These are phyloP conservation scores for Eucalyptus tenuipes DNA, from an alignment of 345 rosid species.

Conservation along the genomic window DNA sequence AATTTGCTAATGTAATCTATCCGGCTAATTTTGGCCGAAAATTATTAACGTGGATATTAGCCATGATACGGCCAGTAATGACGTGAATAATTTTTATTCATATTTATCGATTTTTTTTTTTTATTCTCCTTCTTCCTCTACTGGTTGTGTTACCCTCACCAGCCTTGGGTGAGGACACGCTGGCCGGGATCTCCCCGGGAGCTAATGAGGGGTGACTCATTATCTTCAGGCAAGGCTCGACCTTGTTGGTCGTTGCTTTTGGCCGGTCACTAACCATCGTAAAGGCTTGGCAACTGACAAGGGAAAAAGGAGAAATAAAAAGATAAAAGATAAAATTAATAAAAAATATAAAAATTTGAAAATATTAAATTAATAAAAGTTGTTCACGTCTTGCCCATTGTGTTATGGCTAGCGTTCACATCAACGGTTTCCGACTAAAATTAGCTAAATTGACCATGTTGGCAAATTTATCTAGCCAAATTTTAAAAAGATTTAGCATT, in stretches of 20 bases:
- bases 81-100: no score
- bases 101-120: no score
- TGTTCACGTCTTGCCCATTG: accelerated
- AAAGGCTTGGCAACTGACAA: not conserved
- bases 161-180: not conserved
- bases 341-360: no score
- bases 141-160: not conserved
- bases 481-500: no score
- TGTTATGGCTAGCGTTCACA: accelerated
- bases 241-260: no score
- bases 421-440: accelerated
- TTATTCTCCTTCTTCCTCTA: no score
- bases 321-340: no score
- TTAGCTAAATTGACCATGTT: no score
- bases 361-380: no score
- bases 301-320: not conserved
- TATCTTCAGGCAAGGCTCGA: accelerated
- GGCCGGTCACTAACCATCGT: accelerated
- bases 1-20: no score
- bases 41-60: accelerated
- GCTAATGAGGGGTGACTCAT: not conserved
- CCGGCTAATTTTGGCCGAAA: accelerated
- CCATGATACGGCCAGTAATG: accelerated
- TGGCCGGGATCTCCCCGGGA: accelerated
- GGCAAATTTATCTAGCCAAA: no score